Evolutionary conservation across 2,329 filamentous ascomycete species (phyloP), one percentile per base, ranked within the genome.

Genomic region (Exophiala calicioides): DNA sequence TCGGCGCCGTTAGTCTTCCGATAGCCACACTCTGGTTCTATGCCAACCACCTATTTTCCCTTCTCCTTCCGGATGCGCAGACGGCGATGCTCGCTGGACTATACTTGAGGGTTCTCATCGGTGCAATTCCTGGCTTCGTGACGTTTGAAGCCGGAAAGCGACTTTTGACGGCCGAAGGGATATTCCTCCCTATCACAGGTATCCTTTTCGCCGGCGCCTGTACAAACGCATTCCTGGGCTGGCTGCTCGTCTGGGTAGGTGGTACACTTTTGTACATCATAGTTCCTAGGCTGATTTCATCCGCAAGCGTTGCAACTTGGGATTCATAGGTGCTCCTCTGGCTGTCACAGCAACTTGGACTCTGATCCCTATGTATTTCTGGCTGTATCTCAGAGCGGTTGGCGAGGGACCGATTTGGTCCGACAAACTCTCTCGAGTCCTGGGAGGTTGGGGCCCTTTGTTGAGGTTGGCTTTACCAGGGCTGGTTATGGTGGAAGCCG

Each of bases 401-500:
- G 38, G 24, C 7, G 23, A 23, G 7, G 76, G 81, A 53, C 76
- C 85, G 60, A 87, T 84, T 66, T 88, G 85, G 85, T 80, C 80
- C 39, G 84, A 84, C 5, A 82, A 87, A 64, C 78, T 77, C 10
- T 70, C 67, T 42, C 76, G 75, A 31, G n/a, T n/a, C n/a, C n/a
- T n/a, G n/a, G n/a, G n/a, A n/a, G n/a, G 80, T 82, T 88, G 85
- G 85, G 71, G 72, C 3, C 80, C 81, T 8, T 89, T 90, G 88
- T 78, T 93, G 58, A 78, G 80, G 30, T 79, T 94, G 35, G 86
- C 88, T 1, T 69, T 93, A 10, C 88, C 88, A 0, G 88, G 88
- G 2, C 82, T 93, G 65, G 71, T 90, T 56, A 93, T 93, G 86
- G 82, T 93, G 1, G 80, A 89, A 62, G 86, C 88, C 3, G 88